phyloP scores from a whole-genome alignment of 192 early-diverging fungal genomes.

The Geranomyces michiganensis region DNA sequence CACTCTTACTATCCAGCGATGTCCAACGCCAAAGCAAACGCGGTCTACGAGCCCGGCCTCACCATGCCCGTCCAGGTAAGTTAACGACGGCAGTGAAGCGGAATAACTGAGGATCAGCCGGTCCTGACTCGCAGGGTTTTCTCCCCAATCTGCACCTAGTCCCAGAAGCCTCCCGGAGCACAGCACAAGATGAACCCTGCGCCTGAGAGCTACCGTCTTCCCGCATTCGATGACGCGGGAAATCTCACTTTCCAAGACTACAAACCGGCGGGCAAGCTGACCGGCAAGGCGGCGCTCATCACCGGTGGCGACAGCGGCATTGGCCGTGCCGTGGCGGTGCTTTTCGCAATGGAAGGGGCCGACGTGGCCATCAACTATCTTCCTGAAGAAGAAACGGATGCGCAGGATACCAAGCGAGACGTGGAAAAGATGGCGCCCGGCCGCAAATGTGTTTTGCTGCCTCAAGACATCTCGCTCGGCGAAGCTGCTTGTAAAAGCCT shows the following conservation, averaged over 20 bases:
- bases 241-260: conserved; percentile 5
- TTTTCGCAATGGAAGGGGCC: conserved; percentile 55
- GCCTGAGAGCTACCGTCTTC: conserved; percentile 2
- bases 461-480: conserved; percentile 28
- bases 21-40: too few species aligned
- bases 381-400: conserved; percentile 50
- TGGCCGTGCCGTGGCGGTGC: conserved; percentile 53
- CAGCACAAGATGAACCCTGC: conserved; percentile 22
- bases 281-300: conserved; percentile 23
- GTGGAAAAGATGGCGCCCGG: conserved; percentile 36
- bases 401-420: conserved; percentile 46
- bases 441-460: conserved; percentile 46
- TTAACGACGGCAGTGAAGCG: too few species aligned
- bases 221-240: not conserved
- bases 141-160: too few species aligned
- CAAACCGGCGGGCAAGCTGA: conserved; percentile 21
- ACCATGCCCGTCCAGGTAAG: too few species aligned
- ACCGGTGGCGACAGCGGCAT: conserved; percentile 30
- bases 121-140: too few species aligned
- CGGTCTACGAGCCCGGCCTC: too few species aligned
- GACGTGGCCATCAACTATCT: conserved; percentile 54
- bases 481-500: conserved; percentile 22
- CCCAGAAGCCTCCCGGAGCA: conserved; percentile 20
- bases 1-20: too few species aligned
- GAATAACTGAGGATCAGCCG: too few species aligned